Percentiles rank a stretch among this genome's conserved stretches.
Evolutionary conservation across 306 rosid genomes (phyloP).

Genomic region (Ochetophila trinervis): DNA sequence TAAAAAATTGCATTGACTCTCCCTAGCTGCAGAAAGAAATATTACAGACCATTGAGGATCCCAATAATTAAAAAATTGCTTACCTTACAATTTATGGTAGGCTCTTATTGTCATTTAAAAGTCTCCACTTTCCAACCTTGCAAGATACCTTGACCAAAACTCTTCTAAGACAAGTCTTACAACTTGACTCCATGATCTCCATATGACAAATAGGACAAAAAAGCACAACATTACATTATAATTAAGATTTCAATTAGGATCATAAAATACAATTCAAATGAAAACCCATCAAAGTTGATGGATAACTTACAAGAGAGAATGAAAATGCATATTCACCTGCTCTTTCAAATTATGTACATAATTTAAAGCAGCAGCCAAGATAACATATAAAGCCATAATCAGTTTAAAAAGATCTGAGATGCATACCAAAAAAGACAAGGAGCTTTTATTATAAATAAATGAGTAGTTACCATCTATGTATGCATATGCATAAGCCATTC

Average conservation of each 20-base stretch:
- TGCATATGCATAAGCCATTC: no score
- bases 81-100: constrained; percentile 32
- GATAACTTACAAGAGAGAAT: constrained; percentile 43
- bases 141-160: constrained; percentile 34
- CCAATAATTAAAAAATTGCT: neutral
- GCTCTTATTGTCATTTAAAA: constrained; percentile 12
- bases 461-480: no score
- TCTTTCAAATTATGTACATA: constrained; percentile 26
- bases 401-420: no score
- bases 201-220: constrained; percentile 25
- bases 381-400: no score
- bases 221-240: constrained; percentile 11
- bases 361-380: no score
- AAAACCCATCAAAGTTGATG: neutral
- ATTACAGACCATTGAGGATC: no score
- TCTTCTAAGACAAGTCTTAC: constrained; percentile 17
- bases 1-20: no score
- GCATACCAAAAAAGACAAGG: no score
- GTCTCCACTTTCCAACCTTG: constrained; percentile 23
- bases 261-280: neutral
- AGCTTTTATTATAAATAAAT: no score
- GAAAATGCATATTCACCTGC: constrained; percentile 39
- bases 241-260: no score
- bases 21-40: no score
- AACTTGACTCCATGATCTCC: constrained; percentile 25